Evolutionary conservation across 176 grass and related monocot species (phyloP), one percentile per base, ranked within the genome.

Genomic region (Musa itinerans): DNA sequence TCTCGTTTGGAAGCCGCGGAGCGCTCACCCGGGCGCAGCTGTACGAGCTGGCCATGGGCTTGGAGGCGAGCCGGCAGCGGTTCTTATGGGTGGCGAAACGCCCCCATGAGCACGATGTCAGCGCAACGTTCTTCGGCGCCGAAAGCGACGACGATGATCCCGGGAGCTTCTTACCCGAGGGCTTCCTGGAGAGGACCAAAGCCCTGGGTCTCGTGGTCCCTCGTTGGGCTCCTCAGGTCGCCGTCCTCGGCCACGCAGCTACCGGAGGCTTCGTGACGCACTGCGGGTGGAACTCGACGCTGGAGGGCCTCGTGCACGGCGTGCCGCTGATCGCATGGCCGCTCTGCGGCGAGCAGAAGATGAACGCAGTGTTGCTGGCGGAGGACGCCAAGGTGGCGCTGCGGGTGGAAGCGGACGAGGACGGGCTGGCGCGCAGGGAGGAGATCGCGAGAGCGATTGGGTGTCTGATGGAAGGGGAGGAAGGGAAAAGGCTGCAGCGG

Each of bases 261-360:
- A 66, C 64, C 26, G 34, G 34, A 5, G 34, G 75, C 49, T 77
- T 77, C 75, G 27, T 77, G 61, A 77, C 61, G 49, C 75, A 77
- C 61, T 77, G 75, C 13, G 75, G 75, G 11, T 77, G 75, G 75
- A 77, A 77, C 61, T 77, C 75, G n/a, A 65, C 49, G 12, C n/a
- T 77, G 75, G 75, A 77, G 75, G 59, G 26, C 26, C 26, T 27
- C 34, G 34, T 6, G 4, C 4, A 43, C 34, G 34, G 34, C 34
- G 4, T 6, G 34, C 34, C 34, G 34, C 4, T 43, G 34, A 43
- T 43, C 34, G 34, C 4, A 5, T 43, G 34, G 34, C 34, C 34
- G 4, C 3, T 43, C 4, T 43, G 6, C 34, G 34, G 4, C 0
- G 34, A 43, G 34, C 34, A 43, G 34, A 5, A 5, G 34, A 6